phyloP scores from a whole-genome alignment of 1,284 basidiomycete species.

The Flammula alnicola region DNA sequence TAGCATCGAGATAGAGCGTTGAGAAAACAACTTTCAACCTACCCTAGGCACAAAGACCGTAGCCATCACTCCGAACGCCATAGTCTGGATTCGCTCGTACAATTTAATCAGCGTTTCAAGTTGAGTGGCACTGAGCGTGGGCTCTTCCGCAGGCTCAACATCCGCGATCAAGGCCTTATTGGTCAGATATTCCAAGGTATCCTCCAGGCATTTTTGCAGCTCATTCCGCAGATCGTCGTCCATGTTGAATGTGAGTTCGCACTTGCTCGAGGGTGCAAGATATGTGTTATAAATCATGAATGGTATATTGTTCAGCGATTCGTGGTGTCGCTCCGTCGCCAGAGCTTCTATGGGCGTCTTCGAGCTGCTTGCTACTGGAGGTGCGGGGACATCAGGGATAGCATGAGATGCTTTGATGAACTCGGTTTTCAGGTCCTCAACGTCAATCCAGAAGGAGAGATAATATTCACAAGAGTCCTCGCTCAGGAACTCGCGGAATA shows the following conservation, averaged over 20 bases:
- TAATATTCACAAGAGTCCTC: constrained; percentile 11
- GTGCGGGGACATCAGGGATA: background rate
- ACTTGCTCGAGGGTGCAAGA: constrained; percentile 6
- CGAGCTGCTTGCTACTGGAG: constrained; percentile 17
- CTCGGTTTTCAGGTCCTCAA: constrained; percentile 15
- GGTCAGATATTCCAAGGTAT: constrained; percentile 7
- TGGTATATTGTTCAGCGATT: constrained; percentile 9
- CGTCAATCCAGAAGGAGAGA: constrained; percentile 17
- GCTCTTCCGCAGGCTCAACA: background rate
- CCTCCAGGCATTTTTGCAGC: constrained; percentile 6
- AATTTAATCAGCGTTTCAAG: constrained; percentile 8
- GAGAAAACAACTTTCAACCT: background rate
- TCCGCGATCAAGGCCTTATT: constrained; percentile 8
- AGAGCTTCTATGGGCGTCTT: constrained; percentile 6
- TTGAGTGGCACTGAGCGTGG: constrained; percentile 9
- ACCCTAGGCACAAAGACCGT: constrained; percentile 1
- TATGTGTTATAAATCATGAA: constrained; percentile 18
- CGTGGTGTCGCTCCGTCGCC: constrained; percentile 8
- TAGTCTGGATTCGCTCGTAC: constrained; percentile 12
- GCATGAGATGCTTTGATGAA: constrained; percentile 1
- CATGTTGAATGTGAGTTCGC: constrained; percentile 11
- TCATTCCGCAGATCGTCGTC: constrained; percentile 4
- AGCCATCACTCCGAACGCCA: no score
- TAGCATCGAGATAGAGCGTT: background rate
- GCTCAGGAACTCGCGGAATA: constrained; percentile 13